phyloP scores from a whole-genome alignment of 2,329 filamentous ascomycete species.

The Didymella keratinophila region DNA sequence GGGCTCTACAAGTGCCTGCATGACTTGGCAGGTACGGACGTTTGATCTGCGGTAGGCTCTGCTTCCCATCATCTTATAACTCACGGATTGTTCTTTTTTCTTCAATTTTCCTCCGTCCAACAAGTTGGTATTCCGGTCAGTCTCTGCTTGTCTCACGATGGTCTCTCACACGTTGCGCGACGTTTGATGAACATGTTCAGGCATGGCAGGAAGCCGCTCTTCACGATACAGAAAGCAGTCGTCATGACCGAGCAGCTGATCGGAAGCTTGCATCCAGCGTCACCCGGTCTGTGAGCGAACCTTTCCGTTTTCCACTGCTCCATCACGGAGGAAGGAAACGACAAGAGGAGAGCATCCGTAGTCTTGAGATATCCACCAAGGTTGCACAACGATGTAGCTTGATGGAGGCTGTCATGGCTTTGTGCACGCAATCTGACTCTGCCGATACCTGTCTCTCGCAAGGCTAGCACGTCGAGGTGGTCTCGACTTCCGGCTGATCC shows the following conservation, averaged over 20 bases:
- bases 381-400: neutral
- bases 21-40: slow-evolving; percentile 13
- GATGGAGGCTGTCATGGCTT: neutral
- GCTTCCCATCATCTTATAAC: neutral
- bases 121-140: neutral
- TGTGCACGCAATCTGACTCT: neutral
- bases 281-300: neutral
- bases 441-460: neutral
- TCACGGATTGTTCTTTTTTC: neutral
- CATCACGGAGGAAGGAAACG: neutral
- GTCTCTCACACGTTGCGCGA: neutral
- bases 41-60: slow-evolving; percentile 1
- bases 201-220: neutral
- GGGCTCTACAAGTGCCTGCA: neutral
- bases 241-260: neutral
- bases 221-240: neutral
- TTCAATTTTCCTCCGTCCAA: neutral
- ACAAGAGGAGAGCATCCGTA: neutral
- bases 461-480: neutral
- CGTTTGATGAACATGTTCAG: neutral
- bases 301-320: neutral
- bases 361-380: neutral
- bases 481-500: neutral
- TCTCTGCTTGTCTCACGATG: neutral
- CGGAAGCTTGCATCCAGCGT: neutral